These are phyloP conservation scores for Amborella trichopoda DNA, from an alignment of 164 flowering plant species.

Conservation along the genomic window DNA sequence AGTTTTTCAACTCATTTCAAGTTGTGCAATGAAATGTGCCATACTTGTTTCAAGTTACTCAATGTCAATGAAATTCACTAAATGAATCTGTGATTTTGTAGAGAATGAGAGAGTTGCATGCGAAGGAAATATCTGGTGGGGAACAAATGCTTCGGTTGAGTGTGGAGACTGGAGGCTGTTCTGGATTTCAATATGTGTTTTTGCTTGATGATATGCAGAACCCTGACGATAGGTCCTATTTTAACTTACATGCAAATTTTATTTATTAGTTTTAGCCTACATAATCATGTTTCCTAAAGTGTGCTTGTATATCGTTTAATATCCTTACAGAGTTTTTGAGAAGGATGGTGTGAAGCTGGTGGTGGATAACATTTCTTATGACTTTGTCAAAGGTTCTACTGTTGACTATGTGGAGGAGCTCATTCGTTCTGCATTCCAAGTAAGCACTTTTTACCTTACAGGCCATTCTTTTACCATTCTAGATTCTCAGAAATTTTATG, in stretches of 20 bases:
- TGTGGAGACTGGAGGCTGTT: slow-evolving; percentile 96
- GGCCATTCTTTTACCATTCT: background rate
- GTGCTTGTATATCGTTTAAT: no score
- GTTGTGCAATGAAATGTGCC: background rate
- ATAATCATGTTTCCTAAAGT: no score
- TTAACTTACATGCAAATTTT: background rate
- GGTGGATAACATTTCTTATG: slow-evolving; percentile 75
- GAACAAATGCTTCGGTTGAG: slow-evolving; percentile 75
- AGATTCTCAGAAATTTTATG: background rate
- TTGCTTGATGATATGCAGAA: slow-evolving; percentile 50
- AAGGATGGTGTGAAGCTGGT: slow-evolving; percentile 85
- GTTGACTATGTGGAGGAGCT: slow-evolving; percentile 94
- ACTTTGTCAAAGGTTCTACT: slow-evolving; percentile 91
- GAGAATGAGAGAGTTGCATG: slow-evolving; percentile 87
- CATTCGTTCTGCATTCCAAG: slow-evolving; percentile 56
- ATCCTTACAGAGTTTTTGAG: slow-evolving; percentile 65
- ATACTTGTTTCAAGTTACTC: background rate
- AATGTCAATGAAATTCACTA: background rate
- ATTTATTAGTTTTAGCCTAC: no score
- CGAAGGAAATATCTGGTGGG: slow-evolving; percentile 28
- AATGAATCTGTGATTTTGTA: slow-evolving; percentile 10
- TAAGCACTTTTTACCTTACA: slow-evolving; percentile 7
- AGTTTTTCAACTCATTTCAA: background rate
- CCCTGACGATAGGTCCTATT: slow-evolving; percentile 68
- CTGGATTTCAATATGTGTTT: slow-evolving; percentile 92